phyloP scores from a whole-genome alignment of 139 green algal species.

The Bryopsis sp. region DNA sequence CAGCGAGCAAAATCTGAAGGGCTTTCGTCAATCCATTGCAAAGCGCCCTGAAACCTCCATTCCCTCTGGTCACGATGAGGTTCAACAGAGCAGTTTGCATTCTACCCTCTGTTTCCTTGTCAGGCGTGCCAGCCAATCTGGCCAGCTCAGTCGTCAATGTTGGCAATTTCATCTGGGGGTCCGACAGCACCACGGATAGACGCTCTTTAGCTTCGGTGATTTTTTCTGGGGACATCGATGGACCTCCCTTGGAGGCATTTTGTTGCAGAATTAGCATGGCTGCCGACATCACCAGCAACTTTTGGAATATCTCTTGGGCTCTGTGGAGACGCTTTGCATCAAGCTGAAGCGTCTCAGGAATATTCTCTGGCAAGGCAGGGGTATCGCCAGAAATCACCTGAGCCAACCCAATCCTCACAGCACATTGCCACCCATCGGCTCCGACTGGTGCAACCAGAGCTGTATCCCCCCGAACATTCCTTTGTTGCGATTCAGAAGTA shows the following conservation, averaged over 20 bases:
- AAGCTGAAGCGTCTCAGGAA: conserved; percentile 52
- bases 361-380: conserved; percentile 30
- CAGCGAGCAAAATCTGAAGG: not conserved
- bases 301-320: conserved; percentile 64
- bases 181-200: conserved; percentile 46
- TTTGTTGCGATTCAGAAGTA: too few species aligned
- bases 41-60: conserved; percentile 7
- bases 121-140: conserved; percentile 12
- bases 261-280: conserved; percentile 43
- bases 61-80: conserved; percentile 8
- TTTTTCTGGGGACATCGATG: conserved; percentile 19
- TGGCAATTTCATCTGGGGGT: conserved; percentile 46
- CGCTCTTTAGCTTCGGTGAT: conserved; percentile 29
- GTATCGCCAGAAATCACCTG: conserved; percentile 35
- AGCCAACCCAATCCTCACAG: conserved; percentile 50
- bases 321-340: conserved; percentile 48
- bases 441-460: too few species aligned
- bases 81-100: not conserved
- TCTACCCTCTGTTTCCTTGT: not conserved
- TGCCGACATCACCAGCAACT: conserved; percentile 46
- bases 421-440: conserved; percentile 35
- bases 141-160: conserved; percentile 46
- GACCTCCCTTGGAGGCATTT: not conserved
- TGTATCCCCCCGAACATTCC: too few species aligned
- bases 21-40: not conserved